Evolutionary conservation across 345 rosid genomes (phyloP).

Genomic region (Diplotaxis tenuifolia): DNA sequence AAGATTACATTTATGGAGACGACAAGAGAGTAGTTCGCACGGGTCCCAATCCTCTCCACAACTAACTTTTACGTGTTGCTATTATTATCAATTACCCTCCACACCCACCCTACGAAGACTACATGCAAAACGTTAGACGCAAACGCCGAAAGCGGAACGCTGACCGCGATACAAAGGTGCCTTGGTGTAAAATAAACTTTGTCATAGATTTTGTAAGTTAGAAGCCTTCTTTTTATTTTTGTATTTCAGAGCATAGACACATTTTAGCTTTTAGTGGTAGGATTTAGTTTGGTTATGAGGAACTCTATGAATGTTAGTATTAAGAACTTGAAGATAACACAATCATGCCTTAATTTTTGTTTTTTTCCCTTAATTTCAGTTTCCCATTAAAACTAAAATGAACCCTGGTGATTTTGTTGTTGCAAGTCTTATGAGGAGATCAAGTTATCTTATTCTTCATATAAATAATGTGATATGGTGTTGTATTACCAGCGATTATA

Average conservation of each 20-base stretch:
- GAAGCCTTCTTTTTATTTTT: neutral
- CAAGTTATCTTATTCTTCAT: neutral
- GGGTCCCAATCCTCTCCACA: slow-evolving; percentile 96
- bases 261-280: slow-evolving; percentile 20
- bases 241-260: slow-evolving; percentile 24
- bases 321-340: slow-evolving; percentile 22
- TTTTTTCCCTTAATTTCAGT: slow-evolving; percentile 1
- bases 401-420: neutral
- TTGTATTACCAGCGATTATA: neutral
- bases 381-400: neutral
- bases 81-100: slow-evolving; percentile 23
- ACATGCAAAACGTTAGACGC: slow-evolving; percentile 11
- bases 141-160: slow-evolving; percentile 31
- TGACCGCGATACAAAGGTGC: slow-evolving; percentile 8
- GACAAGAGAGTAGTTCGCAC: slow-evolving; percentile 81
- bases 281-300: slow-evolving; percentile 9
- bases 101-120: slow-evolving; percentile 29
- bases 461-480: neutral
- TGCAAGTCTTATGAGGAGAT: neutral
- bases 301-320: slow-evolving; percentile 25
- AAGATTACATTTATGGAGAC: slow-evolving; percentile 51
- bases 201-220: slow-evolving; percentile 22
- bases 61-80: slow-evolving; percentile 45
- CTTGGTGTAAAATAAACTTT: slow-evolving; percentile 17
- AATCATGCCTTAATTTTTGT: neutral